Percentiles rank a stretch among this genome's conserved stretches.
These are phyloP conservation scores for Buddleja alternifolia DNA, from an alignment of 257 asterid species.

Conservation along the genomic window DNA sequence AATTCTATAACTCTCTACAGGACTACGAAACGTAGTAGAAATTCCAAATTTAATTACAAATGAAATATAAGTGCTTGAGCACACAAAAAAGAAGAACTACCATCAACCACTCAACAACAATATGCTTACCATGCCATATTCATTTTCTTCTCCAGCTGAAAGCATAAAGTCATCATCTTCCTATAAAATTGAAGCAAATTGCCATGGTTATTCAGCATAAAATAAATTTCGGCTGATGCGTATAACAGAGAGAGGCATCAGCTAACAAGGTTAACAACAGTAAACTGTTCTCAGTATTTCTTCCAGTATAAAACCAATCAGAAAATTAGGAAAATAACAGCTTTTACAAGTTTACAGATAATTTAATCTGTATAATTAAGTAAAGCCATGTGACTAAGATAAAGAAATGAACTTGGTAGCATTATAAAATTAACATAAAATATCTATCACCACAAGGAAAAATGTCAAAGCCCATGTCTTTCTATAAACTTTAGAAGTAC, in stretches of 20 bases:
- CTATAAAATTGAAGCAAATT: slow-evolving; percentile 43
- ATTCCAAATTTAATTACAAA: neutral
- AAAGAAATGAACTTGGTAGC: neutral
- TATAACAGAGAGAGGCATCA: slow-evolving; percentile 29
- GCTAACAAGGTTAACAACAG: slow-evolving; percentile 19
- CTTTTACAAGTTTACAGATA: slow-evolving; percentile 12
- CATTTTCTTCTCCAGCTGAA: slow-evolving; percentile 68
- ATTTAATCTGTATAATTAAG: neutral
- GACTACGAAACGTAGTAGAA: slow-evolving; percentile 15
- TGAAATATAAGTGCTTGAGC: slow-evolving; percentile 8
- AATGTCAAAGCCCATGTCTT: neutral
- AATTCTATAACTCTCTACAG: slow-evolving; percentile 4
- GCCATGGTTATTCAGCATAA: slow-evolving; percentile 9
- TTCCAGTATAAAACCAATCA: neutral
- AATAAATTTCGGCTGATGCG: slow-evolving; percentile 7
- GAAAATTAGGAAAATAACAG: slow-evolving; percentile 20
- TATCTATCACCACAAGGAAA: neutral
- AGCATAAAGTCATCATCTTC: slow-evolving; percentile 86
- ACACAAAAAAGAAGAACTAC: slow-evolving; percentile 5
- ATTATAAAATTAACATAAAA: neutral
- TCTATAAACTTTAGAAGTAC: neutral
- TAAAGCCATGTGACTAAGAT: neutral
- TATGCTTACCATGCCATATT: slow-evolving; percentile 54
- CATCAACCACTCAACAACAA: slow-evolving; percentile 20
- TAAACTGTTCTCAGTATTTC: slow-evolving; percentile 8